Base-by-base conservation (phyloP, 495 filamentous ascomycete species). In the Xylaria venustula region DNA sequence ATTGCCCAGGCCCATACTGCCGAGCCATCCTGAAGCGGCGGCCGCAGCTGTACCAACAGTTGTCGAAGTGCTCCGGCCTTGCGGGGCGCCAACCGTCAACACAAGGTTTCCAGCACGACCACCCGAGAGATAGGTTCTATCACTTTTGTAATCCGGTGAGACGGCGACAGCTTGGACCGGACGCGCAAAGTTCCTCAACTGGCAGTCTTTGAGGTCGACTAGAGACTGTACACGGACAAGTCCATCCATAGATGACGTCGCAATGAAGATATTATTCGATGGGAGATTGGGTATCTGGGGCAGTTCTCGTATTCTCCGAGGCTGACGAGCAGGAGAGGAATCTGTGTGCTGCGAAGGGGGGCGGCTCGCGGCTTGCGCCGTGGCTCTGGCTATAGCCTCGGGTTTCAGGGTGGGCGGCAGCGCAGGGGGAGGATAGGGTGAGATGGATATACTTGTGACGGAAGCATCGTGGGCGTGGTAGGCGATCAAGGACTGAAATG, bases 401-500 rank as follows among this genome's bases (percentile, higher is more conserved):
- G 81, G 67, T 59, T 80, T 88, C 37, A 81, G 60, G 32, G 67
- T 82, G 2, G 88, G 81, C 8, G 90, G 76, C 17, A 71, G 28
- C 54, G 69, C 62, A 20, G 91, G 90, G 32, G 90, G 90, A 5
- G 90, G 91, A 54, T 87, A 92, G 2, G 94, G 94, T 0, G 95
- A 98, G 58, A 97, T 87, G 3, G 94, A 97, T 44, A 98, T 81
- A 49, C 84, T 86, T 2, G 93, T 93, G 36, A 97, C 85, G 37
- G 91, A 96, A 42, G 94, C 94, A 28, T 89, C 87, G 70, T 98
- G 94, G 26, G 92, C 93, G 62, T 91, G 89, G 74, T 97, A 98
- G 54, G 88, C 85, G 62, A 90, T 87, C 23, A 98, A 74, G 12
- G 87, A 74, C 54, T 91, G 85, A 66, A 98, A 85, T 4, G 85